Base-by-base conservation (phyloP, 2,329 filamentous ascomycete genomes). In the Penicillium fuscoglaucum region DNA sequence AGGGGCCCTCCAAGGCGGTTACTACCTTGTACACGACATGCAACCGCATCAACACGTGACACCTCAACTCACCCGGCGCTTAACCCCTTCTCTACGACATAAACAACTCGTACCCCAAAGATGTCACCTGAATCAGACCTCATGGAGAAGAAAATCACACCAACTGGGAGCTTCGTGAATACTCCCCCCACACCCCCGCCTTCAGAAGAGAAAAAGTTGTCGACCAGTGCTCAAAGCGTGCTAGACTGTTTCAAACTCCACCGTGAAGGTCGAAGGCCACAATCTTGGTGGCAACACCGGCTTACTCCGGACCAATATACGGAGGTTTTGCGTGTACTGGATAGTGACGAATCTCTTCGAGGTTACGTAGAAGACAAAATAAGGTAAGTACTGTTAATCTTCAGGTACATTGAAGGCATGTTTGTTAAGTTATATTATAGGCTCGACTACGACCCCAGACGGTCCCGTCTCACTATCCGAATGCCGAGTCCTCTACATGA, bases 201-300 rank as follows among this genome's bases (percentile, higher is more conserved):
- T 15, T 39, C 52, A 12, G 24, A 58, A 45, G 31, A 59, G 44
- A 59, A 46, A 43, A 15, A 5, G 8, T 48, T 55, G 24, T 59
- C 57, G 26, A 59, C 15, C 24, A 59, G 48, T 59, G 57, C 52
- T 52, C 48, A 56, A 59, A 5, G 9, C n/a, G 52, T 59, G 3
- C 41, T 59, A 24, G 19, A 59, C 57, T 55, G 28, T 59, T 52
- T 59, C 6, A 19, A 56, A 26, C 47, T 59, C 37, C 41, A 56
- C 31, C 41, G 47, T 46, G 26, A 26, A 45, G 52, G 52, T 31
- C 52, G 31, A n/a, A 52, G 56, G 44, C 56, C 29, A 53, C 37
- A 29, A n/a, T 39, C 26, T 58, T 58, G 44, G 56, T 40, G 44
- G 56, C 44, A 44, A 24, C 50, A 54, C 44, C 41, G 24, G 31